Evolutionary conservation across 345 rosid species (phyloP).

Genomic region (Rhizophora mangle): DNA sequence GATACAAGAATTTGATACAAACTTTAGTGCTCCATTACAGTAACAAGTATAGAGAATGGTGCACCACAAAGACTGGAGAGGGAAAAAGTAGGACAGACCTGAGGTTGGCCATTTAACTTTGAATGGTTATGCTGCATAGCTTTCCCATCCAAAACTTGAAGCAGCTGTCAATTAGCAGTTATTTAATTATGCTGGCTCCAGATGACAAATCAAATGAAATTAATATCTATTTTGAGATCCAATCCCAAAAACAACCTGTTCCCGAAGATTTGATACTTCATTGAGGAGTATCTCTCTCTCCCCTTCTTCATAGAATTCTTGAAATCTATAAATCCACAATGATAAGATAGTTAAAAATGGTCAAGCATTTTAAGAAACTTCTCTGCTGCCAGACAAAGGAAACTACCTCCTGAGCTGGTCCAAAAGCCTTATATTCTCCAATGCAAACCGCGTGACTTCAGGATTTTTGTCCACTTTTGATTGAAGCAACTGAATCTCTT

Average conservation of each 20-base stretch:
- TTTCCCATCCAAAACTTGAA: conserved; percentile 56
- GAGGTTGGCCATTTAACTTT: conserved; percentile 36
- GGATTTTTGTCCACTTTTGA: conserved; percentile 88
- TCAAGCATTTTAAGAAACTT: conserved; percentile 2
- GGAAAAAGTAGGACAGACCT: conserved; percentile 42
- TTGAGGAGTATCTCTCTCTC: conserved; percentile 77
- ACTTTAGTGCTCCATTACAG: neutral
- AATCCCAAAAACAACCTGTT: conserved; percentile 54
- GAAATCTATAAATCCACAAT: conserved; percentile 54
- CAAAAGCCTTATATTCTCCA: conserved; percentile 86
- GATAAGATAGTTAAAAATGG: conserved; percentile 1
- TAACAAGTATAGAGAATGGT: neutral
- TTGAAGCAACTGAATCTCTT: conserved; percentile 85
- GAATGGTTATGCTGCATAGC: conserved; percentile 39
- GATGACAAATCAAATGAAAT: conserved; percentile 10
- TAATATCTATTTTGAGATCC: conserved; percentile 2
- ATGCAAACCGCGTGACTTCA: conserved; percentile 90
- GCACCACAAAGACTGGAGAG: conserved; percentile 7
- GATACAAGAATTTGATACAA: neutral
- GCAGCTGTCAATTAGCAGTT: conserved; percentile 41
- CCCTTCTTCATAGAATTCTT: conserved; percentile 96
- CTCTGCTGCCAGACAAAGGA: conserved; percentile 8
- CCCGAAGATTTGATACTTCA: conserved; percentile 65
- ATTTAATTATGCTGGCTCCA: conserved; percentile 4
- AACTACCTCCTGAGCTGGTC: conserved; percentile 82